phyloP scores from a whole-genome alignment of 176 grass and related monocot species.

The Zizania latifolia region DNA sequence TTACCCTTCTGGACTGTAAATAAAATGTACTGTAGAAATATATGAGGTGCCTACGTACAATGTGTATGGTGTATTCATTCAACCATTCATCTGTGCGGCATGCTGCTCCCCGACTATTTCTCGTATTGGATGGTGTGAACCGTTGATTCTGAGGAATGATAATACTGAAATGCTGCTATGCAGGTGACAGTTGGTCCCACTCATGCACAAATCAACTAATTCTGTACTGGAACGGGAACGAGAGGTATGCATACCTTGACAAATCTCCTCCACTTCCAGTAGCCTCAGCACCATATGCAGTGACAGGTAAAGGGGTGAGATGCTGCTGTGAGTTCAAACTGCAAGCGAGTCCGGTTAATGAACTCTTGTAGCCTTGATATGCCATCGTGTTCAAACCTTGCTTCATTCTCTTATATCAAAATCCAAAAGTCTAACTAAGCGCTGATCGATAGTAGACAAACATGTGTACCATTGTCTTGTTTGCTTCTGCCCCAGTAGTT shows the following conservation, averaged over 20 bases:
- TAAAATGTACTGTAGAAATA: background rate
- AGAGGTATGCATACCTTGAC: slow-evolving; percentile 65
- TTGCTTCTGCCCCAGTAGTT: background rate
- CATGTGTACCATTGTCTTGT: background rate
- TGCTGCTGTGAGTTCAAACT: slow-evolving; percentile 26
- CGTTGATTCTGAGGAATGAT: background rate
- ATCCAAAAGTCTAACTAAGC: background rate
- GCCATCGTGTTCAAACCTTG: background rate
- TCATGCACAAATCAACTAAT: slow-evolving; percentile 78
- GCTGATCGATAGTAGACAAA: background rate
- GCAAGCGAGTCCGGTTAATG: slow-evolving; percentile 47
- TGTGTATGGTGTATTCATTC: background rate
- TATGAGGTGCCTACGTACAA: background rate
- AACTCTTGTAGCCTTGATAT: background rate
- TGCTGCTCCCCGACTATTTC: background rate
- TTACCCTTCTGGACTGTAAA: background rate
- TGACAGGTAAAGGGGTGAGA: slow-evolving; percentile 68
- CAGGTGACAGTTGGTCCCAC: slow-evolving; percentile 97
- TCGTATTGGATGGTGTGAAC: background rate
- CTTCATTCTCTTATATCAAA: background rate
- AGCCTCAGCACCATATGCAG: slow-evolving; percentile 69
- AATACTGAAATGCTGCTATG: slow-evolving; percentile 7
- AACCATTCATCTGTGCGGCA: background rate
- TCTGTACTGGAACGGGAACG: slow-evolving; percentile 77
- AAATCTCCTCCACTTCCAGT: slow-evolving; percentile 84